These are phyloP conservation scores for Fonsecaea monophora DNA, from an alignment of 2,329 filamentous ascomycete genomes.

Conservation along the genomic window DNA sequence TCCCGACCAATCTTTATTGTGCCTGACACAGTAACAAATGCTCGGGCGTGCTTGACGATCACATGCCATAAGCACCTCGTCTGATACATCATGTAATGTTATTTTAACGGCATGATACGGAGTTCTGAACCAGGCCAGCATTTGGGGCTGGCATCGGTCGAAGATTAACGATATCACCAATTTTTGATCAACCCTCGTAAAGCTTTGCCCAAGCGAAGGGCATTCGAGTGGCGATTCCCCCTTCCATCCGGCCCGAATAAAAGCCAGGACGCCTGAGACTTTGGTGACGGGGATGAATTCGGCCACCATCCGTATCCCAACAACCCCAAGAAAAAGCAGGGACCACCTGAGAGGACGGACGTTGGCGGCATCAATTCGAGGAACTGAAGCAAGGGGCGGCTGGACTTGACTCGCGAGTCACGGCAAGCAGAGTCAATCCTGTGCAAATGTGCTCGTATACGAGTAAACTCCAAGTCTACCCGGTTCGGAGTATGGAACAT, in stretches of 20 bases:
- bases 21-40: too few relatives aligned
- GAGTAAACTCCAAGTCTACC: too few relatives aligned
- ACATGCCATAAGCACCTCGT: too few relatives aligned
- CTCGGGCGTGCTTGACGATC: too few relatives aligned
- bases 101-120: too few relatives aligned
- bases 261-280: background rate
- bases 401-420: background rate
- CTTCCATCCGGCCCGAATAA: background rate
- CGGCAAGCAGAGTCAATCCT: background rate
- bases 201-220: background rate
- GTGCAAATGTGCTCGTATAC: background rate
- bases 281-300: constrained; percentile 1
- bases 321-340: background rate
- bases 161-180: background rate
- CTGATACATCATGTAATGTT: too few relatives aligned
- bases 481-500: background rate
- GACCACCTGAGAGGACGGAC: background rate
- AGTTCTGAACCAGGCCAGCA: too few relatives aligned
- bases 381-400: background rate
- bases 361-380: background rate
- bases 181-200: background rate
- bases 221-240: background rate
- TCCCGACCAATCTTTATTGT: too few relatives aligned
- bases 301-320: background rate
- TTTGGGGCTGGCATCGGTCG: too few relatives aligned